Evolutionary conservation across 441 rosid genomes (phyloP).

Genomic region (Manihot esculenta): DNA sequence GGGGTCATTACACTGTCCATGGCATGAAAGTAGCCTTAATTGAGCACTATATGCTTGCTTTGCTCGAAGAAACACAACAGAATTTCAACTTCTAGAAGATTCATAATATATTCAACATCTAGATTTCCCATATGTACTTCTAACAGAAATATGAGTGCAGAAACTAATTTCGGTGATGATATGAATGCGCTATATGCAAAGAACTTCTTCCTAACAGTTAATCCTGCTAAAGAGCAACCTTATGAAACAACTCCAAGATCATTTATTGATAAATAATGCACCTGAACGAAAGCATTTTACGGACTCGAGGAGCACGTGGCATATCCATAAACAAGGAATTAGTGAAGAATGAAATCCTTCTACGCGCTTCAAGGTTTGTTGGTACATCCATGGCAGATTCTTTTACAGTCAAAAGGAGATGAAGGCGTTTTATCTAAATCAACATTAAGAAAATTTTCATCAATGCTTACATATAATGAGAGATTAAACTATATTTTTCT

Average conservation of each 20-base stretch:
- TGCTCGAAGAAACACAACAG: constrained; percentile 3
- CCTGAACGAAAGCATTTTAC: constrained; percentile 99
- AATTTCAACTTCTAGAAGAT: constrained; percentile 17
- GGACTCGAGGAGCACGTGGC: constrained; percentile 97
- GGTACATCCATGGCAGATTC: constrained; percentile 94
- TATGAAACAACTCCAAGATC: background rate
- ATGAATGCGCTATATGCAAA: background rate
- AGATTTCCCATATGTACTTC: constrained; percentile 10
- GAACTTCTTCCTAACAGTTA: constrained; percentile 11
- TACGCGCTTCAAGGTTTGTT: constrained; percentile 93
- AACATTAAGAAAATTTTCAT: constrained; percentile 19
- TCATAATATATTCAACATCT: constrained; percentile 7
- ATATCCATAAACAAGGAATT: constrained; percentile 98
- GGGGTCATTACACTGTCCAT: constrained; percentile 92
- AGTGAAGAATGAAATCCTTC: constrained; percentile 92
- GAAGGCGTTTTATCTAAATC: constrained; percentile 82
- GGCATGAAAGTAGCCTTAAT: constrained; percentile 18
- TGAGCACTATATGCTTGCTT: background rate
- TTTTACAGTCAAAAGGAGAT: constrained; percentile 89
- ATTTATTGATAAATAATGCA: constrained; percentile 26
- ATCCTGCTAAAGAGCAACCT: constrained; percentile 9
- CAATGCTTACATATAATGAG: constrained; percentile 6
- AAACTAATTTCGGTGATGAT: background rate
- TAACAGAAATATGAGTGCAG: background rate
- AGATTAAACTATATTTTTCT: background rate